Percentiles rank a stretch among this genome's conserved stretches.
Conservation (phyloP, 768 basidiomycete genomes). For the Serendipita sp. region DNA sequence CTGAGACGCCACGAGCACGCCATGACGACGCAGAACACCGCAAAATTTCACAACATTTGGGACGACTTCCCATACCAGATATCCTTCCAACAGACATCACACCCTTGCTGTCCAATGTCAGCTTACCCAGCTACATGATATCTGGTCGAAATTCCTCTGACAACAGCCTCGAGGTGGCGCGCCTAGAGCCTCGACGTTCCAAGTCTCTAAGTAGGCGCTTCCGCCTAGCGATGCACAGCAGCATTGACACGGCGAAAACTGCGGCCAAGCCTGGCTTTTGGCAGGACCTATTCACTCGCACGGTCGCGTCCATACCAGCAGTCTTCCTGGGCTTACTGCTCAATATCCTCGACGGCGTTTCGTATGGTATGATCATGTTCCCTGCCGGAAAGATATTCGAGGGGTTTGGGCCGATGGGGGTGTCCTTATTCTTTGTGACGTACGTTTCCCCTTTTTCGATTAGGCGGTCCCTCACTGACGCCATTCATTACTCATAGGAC, state of each 20-base stretch:
- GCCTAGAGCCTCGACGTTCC: conserved; percentile 7
- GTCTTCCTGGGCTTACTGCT: conserved; percentile 70
- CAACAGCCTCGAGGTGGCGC: not conserved
- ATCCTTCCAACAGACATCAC: not conserved
- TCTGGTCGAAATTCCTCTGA: not conserved
- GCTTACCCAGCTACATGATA: not conserved
- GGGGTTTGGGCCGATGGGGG: conserved; percentile 70
- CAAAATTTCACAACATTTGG: not conserved
- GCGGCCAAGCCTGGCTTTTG: conserved; percentile 7
- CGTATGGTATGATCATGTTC: conserved; percentile 95
- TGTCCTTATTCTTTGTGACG: conserved; percentile 90
- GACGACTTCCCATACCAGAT: not conserved
- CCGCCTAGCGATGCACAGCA: not conserved
- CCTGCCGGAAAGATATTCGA: conserved; percentile 68
- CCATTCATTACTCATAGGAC: conserved; percentile 26
- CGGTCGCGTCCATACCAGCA: conserved; percentile 43
- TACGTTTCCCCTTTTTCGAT: conserved; percentile 20
- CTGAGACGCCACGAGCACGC: not conserved
- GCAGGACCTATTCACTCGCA: not conserved
- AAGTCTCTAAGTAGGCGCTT: conserved; percentile 3
- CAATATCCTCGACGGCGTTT: conserved; percentile 87
- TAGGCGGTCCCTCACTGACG: not conserved
- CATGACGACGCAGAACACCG: not conserved
- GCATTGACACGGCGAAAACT: conserved; percentile 5
- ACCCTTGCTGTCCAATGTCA: not conserved